Conservation (phyloP, 2,329 filamentous ascomycete genomes). For the Trichoderma hamatum region DNA sequence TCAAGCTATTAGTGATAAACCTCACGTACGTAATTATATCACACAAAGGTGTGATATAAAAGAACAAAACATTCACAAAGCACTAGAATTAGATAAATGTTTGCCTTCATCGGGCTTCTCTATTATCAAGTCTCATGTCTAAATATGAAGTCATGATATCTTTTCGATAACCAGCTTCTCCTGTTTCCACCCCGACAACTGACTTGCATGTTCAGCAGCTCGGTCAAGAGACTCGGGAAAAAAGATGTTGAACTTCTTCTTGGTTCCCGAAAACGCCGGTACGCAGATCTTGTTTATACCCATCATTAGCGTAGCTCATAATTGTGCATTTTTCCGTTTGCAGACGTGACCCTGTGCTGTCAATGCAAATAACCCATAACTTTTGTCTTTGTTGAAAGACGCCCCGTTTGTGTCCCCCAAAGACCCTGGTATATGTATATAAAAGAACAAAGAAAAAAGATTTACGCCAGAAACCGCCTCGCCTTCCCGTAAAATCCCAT, state of each 20-base stretch:
- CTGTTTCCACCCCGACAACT: constrained; percentile 32
- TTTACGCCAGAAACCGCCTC: constrained; percentile 43
- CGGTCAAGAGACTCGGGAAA: constrained; percentile 47
- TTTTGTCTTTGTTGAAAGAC: constrained; percentile 54
- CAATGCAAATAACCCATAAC: constrained; percentile 44
- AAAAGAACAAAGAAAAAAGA: constrained; percentile 30
- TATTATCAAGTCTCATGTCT: constrained; percentile 24
- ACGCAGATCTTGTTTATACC: constrained; percentile 40
- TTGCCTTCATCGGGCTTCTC: constrained; percentile 22
- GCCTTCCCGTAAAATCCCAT: constrained; percentile 39
- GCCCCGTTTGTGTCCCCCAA: constrained; percentile 38
- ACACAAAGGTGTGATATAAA: not conserved
- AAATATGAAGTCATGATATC: constrained; percentile 14
- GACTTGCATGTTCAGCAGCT: constrained; percentile 41
- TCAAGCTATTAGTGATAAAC: too few species aligned
- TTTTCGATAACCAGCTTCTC: constrained; percentile 19
- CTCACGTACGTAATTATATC: too few species aligned
- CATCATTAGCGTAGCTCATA: constrained; percentile 45
- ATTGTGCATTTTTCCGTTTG: constrained; percentile 44
- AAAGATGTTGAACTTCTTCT: constrained; percentile 55
- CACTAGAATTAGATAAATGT: not conserved
- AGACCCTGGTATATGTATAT: constrained; percentile 40
- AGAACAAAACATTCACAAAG: not conserved
- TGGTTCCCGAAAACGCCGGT: constrained; percentile 47
- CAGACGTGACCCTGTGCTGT: constrained; percentile 39